Evolutionary conservation across 106 monocot genomes (phyloP).

Genomic region (Chionographis japonica): DNA sequence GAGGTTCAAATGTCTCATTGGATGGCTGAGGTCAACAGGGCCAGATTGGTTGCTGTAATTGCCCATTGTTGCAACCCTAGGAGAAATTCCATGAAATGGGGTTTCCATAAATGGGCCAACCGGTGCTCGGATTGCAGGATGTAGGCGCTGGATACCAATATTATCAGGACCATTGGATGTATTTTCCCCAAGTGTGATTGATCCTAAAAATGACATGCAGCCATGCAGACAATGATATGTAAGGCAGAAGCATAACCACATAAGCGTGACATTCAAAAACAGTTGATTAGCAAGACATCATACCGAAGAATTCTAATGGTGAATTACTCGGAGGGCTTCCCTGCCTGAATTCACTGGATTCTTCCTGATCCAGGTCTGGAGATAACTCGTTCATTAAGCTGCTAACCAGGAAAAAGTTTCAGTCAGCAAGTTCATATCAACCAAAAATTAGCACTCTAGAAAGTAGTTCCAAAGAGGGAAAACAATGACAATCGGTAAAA

Average conservation of each 20-base stretch:
- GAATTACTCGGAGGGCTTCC: constrained; percentile 15
- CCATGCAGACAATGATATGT: too few species aligned
- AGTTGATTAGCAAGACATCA: not conserved
- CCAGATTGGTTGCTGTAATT: constrained; percentile 32
- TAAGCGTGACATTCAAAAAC: not conserved
- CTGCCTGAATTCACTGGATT: constrained; percentile 3
- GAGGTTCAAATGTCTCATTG: constrained; percentile 50
- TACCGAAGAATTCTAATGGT: constrained; percentile 21
- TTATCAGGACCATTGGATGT: constrained; percentile 32
- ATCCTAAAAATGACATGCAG: constrained; percentile 12
- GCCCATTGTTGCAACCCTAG: constrained; percentile 27
- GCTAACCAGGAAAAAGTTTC: not conserved
- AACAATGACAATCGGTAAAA: too few species aligned
- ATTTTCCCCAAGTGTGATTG: constrained; percentile 24
- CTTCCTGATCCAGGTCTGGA: constrained; percentile 10
- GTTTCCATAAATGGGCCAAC: constrained; percentile 34
- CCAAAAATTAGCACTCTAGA: too few species aligned
- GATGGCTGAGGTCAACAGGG: constrained; percentile 37
- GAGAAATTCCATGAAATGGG: constrained; percentile 31
- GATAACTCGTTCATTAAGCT: constrained; percentile 11
- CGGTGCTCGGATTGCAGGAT: constrained; percentile 32
- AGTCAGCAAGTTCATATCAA: too few species aligned
- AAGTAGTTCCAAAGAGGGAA: too few species aligned
- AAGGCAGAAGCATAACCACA: too few species aligned
- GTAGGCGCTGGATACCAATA: constrained; percentile 31